Base-by-base conservation (phyloP, 2,329 filamentous ascomycete species). In the Zelopaecilomyces penicillatus region DNA sequence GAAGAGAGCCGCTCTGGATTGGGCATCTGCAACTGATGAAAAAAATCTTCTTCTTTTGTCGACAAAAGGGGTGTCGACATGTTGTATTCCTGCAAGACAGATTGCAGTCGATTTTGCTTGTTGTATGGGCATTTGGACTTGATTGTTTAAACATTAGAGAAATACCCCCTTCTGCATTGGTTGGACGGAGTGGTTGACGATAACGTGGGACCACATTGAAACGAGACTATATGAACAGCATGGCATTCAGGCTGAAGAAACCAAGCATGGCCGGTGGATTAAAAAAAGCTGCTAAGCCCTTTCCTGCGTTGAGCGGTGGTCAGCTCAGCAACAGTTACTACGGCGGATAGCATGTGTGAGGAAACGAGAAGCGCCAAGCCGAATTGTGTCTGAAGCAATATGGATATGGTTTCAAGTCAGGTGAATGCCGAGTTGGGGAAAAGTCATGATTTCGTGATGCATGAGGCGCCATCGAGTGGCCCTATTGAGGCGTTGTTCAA, bases 401-500 rank as follows among this genome's bases (percentile, higher is more conserved):
- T 19, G 19, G 19, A 19, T 19, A 19, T 19, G 19, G 19, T 19
- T 19, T 19, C 19, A 19, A 19, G 19, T 3, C 19, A 19, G 19
- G 19, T 19, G 19, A 19, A 19, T 19, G 19, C 19, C 19, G 19
- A 19, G 19, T 29, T 38, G 31, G 42, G 45, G 42, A 44, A 47
- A 41, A 42, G 45, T 32, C 37, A 37, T 32, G 45, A 19, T 19
- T 34, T 41, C 45, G 44, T 39, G 32, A 50, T 42, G 41, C 42
- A 47, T 49, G 39, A 36, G 44, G 42, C 35, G 46, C 45, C 42
- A 39, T 43, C 41, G 44, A 27, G 39, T 36, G 50, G 50, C 37
- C 40, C 39, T 43, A 42, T 38, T 43, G 30, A 42, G 47, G 50
- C 48, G 50, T 52, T 52, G 48, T 48, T 39, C 45, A 38, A 40